Evolutionary conservation across 768 basidiomycete genomes (phyloP), one percentile per base, ranked within the genome.

Genomic region (Suillus plorans): DNA sequence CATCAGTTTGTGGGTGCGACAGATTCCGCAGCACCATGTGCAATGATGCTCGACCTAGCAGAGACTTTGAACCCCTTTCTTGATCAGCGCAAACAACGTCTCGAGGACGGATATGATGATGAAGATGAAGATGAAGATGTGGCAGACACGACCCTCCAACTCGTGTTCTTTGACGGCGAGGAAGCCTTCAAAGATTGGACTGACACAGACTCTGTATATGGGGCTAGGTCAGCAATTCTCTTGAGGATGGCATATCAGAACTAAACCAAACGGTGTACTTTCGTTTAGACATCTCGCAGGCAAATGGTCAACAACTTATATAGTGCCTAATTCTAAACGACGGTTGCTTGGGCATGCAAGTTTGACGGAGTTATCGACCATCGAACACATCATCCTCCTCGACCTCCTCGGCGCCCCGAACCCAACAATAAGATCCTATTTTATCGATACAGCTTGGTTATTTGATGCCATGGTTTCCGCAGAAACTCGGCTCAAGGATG

Each of bases 81-180:
- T 20, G 82, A 90, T 41, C 79, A 81, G 14, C 84, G 90, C 28
- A 78, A 82, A 52, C 78, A 83, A 62, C 81, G 85, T 37, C 67
- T 90, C 7, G 83, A 86, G 37, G 80, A 81, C 3, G 88, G 80
- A 0, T 72, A 80, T 18, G 86, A 87, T 62, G 87, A 88, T 14
- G 50, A 53, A 10, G 28, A 52, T 14, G 50, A 53, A 10, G 28
- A 52, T 12, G 92, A 93, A 50, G 91, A 94, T 61, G 79, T 89
- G 16, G 86, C 86, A 0, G 90, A 92, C 63, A 94, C 91, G 22
- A 97, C 96, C 4, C 77, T 99, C 10, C 95, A 97, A 73, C 80
- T 99, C 10, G 83, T 99, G 12, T 97, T 99, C 74, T 97, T 99
- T 64, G 97, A 99, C 71, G 97, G 97, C 3, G 97, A 99, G 77